These are phyloP conservation scores for Aspergillus awamori DNA, from an alignment of 2,329 filamentous ascomycete genomes.

Conservation along the genomic window DNA sequence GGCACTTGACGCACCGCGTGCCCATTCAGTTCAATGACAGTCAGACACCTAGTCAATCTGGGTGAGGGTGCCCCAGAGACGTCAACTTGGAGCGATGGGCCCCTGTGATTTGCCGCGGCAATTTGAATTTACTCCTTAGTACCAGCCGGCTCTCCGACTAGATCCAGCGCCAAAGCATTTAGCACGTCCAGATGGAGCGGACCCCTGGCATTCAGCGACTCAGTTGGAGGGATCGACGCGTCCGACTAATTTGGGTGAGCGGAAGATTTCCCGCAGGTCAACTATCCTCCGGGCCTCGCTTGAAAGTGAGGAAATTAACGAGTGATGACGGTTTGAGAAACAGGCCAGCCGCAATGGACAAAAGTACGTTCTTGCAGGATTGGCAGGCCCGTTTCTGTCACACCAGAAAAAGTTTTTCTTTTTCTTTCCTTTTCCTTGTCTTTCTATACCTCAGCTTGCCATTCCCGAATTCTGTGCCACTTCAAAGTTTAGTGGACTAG, in stretches of 20 bases:
- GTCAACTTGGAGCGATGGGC: conserved; percentile 8
- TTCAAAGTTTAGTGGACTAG: conserved; percentile 13
- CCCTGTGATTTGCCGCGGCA: conserved; percentile 17
- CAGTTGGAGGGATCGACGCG: conserved; percentile 8
- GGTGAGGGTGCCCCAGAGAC: conserved; percentile 10
- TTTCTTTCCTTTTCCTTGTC: not conserved
- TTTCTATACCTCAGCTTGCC: conserved; percentile 1
- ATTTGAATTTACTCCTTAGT: conserved; percentile 20
- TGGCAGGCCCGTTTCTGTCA: not conserved
- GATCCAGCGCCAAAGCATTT: conserved; percentile 13
- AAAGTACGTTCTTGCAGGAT: conserved; percentile 1
- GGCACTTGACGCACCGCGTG: conserved; percentile 18
- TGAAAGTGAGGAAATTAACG: not conserved
- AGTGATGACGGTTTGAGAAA: not conserved
- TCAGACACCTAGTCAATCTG: conserved; percentile 5
- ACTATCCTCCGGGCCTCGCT: not conserved
- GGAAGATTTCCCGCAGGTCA: not conserved
- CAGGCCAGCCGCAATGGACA: not conserved
- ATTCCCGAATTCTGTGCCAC: conserved; percentile 4
- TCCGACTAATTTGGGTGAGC: not conserved
- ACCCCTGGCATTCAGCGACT: conserved; percentile 15
- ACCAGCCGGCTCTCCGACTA: conserved; percentile 11
- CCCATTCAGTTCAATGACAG: conserved; percentile 12
- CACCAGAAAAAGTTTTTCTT: not conserved
- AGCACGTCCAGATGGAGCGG: conserved; percentile 1